Conservation (phyloP, 192 early-diverging fungal genomes). For the Coemansia sp. region DNA sequence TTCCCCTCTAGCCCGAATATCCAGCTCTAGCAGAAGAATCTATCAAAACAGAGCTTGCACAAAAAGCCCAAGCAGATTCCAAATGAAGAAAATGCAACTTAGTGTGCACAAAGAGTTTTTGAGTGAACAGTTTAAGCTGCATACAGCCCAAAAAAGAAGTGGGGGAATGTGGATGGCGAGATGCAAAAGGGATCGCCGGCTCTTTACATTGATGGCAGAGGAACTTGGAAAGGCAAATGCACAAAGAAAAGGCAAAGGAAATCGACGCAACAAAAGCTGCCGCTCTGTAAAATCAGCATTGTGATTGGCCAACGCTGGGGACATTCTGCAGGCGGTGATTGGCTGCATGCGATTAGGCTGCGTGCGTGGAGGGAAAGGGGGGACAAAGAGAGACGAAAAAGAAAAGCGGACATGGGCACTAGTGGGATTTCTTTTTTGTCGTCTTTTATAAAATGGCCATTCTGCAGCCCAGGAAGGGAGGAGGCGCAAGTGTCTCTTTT, state of each 20-base stretch:
- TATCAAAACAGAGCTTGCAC: too few species aligned
- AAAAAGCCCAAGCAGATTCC: too few species aligned
- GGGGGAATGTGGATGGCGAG: too few species aligned
- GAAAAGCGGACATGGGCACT: constrained; percentile 10
- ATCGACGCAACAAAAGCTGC: constrained; percentile 27
- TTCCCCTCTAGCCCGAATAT: too few species aligned
- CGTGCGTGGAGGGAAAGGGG: constrained; percentile 23
- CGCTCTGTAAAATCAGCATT: constrained; percentile 33
- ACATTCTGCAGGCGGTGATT: constrained; percentile 36
- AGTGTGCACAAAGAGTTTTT: too few species aligned
- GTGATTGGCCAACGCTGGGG: constrained; percentile 26
- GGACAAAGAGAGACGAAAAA: constrained; percentile 3
- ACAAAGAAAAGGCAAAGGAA: constrained; percentile 17
- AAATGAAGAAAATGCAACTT: too few species aligned
- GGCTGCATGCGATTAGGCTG: constrained; percentile 28
- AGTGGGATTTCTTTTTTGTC: neutral
- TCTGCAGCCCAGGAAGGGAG: neutral
- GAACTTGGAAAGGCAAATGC: neutral
- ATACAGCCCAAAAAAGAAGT: too few species aligned
- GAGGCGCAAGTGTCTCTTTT: constrained; percentile 11
- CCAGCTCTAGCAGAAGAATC: too few species aligned
- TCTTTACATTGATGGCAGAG: neutral
- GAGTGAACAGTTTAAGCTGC: too few species aligned
- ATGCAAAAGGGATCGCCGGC: neutral
- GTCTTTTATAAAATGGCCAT: constrained; percentile 28